Percentiles rank a stretch among this genome's conserved stretches.
phyloP scores from a whole-genome alignment of 495 filamentous ascomycete genomes.

The Penicillium mononematosum region DNA sequence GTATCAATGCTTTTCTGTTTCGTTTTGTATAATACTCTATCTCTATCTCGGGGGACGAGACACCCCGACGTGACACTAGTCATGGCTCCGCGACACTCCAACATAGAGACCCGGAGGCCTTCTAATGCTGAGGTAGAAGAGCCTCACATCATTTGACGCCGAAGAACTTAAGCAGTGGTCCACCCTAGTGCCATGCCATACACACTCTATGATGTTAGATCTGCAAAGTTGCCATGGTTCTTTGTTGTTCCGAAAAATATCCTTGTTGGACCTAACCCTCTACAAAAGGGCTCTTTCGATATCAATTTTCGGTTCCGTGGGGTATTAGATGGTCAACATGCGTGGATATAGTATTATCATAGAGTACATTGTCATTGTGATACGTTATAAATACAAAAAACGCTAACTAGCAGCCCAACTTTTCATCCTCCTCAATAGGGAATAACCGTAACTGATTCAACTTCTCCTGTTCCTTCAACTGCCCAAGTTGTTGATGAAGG shows the following conservation, averaged over 20 bases:
- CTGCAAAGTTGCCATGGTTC: no score
- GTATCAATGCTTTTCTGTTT: not conserved
- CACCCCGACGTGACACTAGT: not conserved
- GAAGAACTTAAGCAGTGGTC: not conserved
- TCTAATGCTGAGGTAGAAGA: not conserved
- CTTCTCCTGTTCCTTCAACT: conserved; percentile 12
- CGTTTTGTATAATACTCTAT: not conserved
- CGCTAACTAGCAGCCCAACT: not conserved
- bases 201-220: no score
- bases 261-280: no score
- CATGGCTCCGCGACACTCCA: not conserved
- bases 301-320: no score
- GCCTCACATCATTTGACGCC: not conserved
- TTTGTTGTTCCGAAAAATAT: no score
- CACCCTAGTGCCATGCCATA: not conserved
- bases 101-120: not conserved
- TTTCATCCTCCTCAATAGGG: conserved; percentile 3
- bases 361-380: not conserved
- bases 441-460: conserved; percentile 6
- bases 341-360: no score
- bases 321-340: no score
- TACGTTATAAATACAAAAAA: not conserved
- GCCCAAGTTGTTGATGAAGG: conserved; percentile 10
- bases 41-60: not conserved
- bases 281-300: no score